Base-by-base conservation (phyloP, 2,329 filamentous ascomycete genomes). In the Malbranchea cinnamomea region DNA sequence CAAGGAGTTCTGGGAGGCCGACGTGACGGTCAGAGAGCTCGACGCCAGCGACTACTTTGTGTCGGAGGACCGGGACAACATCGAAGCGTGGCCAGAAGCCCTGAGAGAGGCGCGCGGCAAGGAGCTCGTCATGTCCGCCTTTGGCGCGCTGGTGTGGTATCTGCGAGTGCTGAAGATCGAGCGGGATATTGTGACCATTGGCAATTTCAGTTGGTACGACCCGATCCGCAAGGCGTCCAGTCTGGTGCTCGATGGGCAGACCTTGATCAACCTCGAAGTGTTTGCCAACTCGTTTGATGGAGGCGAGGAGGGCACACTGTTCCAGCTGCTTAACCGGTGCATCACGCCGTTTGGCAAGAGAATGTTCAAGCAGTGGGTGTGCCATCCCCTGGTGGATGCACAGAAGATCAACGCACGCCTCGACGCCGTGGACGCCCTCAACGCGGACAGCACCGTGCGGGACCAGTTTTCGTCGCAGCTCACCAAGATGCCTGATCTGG, bases 261-360 rank as follows among this genome's bases (percentile, higher is more conserved):
- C 85, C 13, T 65, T 98, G 43, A 91, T 92, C 62, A 98, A 98
- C 47, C 73, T 98, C n/a, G 89, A 98, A 50, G 71, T 98, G 4
- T 98, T 98, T 43, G 71, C 83, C 43, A 98, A 98, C 54, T 85
- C 78, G 0, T 83, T 79, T 41, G 87, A 94, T 47, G 87, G 85
- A 5, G 74, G 82, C 9, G 52, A 66, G 1, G 79, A 92, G 22
- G 89, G 89, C 5, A 95, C 89, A 0, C 59, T 98, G 2, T 98
- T 95, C 54, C 71, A 70, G 30, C 72, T 98, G 39, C 68, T 98
- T 30, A 95, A 98, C 52, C 74, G 83, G 30, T 98, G 89, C 49
- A 78, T 94, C 38, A 95, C 89, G 3, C 87, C 89, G 0, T 98
- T 98, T 48, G 89, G 89, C 34, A 98, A 98, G 58, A 78, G 89